phyloP scores from a whole-genome alignment of 2,329 filamentous ascomycete species.

The Colletotrichum echinochloae region DNA sequence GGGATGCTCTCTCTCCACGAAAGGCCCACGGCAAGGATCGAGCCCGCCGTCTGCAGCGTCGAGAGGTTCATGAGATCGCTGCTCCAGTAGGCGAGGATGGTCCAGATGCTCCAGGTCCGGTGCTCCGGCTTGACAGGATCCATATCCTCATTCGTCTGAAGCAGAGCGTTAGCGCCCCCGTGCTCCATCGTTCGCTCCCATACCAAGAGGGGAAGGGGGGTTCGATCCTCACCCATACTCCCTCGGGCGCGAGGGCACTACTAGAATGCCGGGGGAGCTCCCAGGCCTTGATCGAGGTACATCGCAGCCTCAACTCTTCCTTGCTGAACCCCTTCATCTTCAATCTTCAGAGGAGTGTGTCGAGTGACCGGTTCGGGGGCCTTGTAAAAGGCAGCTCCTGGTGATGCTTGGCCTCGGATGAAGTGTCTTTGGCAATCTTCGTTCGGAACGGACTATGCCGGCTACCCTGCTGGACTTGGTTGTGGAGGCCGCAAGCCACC shows the following conservation, averaged over 20 bases:
- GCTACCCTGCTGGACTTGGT: constrained; percentile 7
- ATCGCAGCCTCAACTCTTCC: constrained; percentile 51
- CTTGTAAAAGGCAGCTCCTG: not conserved
- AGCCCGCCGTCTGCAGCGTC: constrained; percentile 51
- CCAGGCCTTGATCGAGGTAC: constrained; percentile 57
- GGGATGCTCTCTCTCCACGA: constrained; percentile 48
- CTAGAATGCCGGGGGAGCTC: constrained; percentile 61
- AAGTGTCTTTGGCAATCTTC: not conserved
- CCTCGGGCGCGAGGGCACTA: constrained; percentile 57
- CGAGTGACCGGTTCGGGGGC: not conserved
- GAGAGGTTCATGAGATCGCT: constrained; percentile 51
- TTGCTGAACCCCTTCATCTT: constrained; percentile 44
- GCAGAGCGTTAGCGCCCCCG: not conserved
- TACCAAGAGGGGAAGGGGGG: not conserved
- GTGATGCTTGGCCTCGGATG: not conserved
- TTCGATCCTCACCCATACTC: constrained; percentile 52
- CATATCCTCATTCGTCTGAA: constrained; percentile 36
- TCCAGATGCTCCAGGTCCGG: constrained; percentile 52
- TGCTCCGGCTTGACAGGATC: constrained; percentile 36
- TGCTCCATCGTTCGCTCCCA: not conserved
- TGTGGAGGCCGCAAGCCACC: not conserved
- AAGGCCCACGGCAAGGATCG: constrained; percentile 51
- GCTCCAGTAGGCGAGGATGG: constrained; percentile 52
- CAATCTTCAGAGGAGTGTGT: constrained; percentile 32
- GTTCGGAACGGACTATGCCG: not conserved